A percentile compares a stretch with the other conserved stretches of the same genome.
phyloP scores from a whole-genome alignment of 345 rosid species.

The Limnanthes douglasii region DNA sequence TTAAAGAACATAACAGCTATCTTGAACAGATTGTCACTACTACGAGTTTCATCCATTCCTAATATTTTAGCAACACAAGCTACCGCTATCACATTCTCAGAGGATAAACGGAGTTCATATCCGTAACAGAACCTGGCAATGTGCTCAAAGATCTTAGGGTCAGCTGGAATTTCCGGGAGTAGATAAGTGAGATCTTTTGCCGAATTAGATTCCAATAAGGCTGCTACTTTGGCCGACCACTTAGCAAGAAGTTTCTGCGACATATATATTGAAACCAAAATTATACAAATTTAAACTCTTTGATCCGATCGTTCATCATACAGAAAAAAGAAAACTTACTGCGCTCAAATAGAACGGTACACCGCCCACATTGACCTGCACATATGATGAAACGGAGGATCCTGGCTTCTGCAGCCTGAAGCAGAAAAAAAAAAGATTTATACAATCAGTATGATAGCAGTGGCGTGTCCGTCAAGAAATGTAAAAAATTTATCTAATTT shows the following conservation, averaged over 20 bases:
- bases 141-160: conserved; percentile 39
- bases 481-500: too few species aligned
- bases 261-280: background rate
- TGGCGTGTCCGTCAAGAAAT: too few species aligned
- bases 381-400: conserved; percentile 15
- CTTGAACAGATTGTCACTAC: conserved; percentile 38
- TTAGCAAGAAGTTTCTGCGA: conserved; percentile 42
- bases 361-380: conserved; percentile 19
- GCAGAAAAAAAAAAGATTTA: too few species aligned
- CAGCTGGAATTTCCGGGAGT: conserved; percentile 34
- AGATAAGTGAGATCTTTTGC: conserved; percentile 15
- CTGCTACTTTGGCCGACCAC: conserved; percentile 45
- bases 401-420: too few species aligned
- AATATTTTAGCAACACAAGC: conserved; percentile 38
- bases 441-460: too few species aligned
- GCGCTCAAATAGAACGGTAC: conserved; percentile 22
- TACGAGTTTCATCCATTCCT: conserved; percentile 52
- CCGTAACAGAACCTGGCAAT: conserved; percentile 65
- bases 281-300: background rate
- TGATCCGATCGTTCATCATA: background rate
- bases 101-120: conserved; percentile 20
- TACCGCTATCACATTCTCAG: conserved; percentile 48
- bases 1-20: conserved; percentile 33
- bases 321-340: conserved; percentile 20
- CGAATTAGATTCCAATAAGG: conserved; percentile 22